Conservation (phyloP, 805 yeast species). For the Lipomyces chichibuensis region DNA sequence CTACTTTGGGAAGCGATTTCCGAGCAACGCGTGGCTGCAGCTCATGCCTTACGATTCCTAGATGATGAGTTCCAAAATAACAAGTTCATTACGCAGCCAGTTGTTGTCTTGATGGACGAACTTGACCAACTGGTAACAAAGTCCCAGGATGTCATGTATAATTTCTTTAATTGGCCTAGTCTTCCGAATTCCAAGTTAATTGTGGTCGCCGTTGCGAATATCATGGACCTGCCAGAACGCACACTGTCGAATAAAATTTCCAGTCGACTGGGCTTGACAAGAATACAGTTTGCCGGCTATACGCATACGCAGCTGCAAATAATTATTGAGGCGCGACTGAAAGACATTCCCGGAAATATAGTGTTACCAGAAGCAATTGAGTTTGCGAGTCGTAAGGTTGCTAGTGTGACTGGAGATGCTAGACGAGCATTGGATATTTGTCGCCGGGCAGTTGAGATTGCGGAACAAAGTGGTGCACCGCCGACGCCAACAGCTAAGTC, state of each 20-base stretch:
- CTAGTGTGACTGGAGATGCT: slow-evolving; percentile 97
- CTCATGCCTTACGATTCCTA: slow-evolving; percentile 65
- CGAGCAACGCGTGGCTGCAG: slow-evolving; percentile 57
- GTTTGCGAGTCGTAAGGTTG: slow-evolving; percentile 90
- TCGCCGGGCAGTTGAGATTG: slow-evolving; percentile 85
- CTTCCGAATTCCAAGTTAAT: slow-evolving; percentile 74
- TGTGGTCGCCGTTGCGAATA: slow-evolving; percentile 92
- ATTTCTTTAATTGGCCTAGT: slow-evolving; percentile 97
- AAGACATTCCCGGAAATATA: slow-evolving; percentile 49
- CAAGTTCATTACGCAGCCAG: slow-evolving; percentile 32
- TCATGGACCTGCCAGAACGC: slow-evolving; percentile 96
- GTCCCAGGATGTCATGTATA: slow-evolving; percentile 85
- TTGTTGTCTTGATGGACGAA: slow-evolving; percentile 83
- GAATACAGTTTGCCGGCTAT: slow-evolving; percentile 89
- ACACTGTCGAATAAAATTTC: slow-evolving; percentile 84
- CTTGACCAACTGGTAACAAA: slow-evolving; percentile 86
- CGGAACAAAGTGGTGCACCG: slow-evolving; percentile 59
- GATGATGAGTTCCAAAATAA: slow-evolving; percentile 66
- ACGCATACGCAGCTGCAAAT: slow-evolving; percentile 73
- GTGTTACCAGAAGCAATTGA: slow-evolving; percentile 72
- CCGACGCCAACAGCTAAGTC: slow-evolving; percentile 34
- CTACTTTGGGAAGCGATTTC: slow-evolving; percentile 75
- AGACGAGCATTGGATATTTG: slow-evolving; percentile 88
- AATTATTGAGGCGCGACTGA: slow-evolving; percentile 74
- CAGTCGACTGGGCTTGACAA: slow-evolving; percentile 83